A percentile compares a stretch with the other conserved stretches of the same genome.
Evolutionary conservation across 495 filamentous ascomycete genomes (phyloP).

Genomic region (Astrothelium subdiscretum): DNA sequence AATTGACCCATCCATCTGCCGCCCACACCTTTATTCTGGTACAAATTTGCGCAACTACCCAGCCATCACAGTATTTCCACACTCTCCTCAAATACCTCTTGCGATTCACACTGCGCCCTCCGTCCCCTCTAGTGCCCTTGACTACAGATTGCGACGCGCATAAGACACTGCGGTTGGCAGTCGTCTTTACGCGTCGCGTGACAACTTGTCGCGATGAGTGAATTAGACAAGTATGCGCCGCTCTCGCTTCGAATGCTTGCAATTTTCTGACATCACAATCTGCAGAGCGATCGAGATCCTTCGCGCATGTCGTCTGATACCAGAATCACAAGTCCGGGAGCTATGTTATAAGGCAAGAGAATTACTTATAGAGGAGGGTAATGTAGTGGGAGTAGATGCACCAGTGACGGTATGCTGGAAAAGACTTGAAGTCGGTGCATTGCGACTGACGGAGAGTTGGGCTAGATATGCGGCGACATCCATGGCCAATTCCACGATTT

Average conservation of each 20-base stretch:
- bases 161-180: not conserved
- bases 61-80: too few relatives aligned
- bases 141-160: not conserved
- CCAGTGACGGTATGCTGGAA: slow-evolving; percentile 65
- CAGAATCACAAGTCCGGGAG: slow-evolving; percentile 87
- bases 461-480: slow-evolving; percentile 90
- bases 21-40: not conserved
- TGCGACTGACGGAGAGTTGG: not conserved
- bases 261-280: slow-evolving; percentile 5
- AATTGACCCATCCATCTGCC: not conserved
- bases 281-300: slow-evolving; percentile 82
- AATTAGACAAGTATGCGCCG: slow-evolving; percentile 63
- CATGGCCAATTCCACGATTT: slow-evolving; percentile 76
- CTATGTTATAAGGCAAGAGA: slow-evolving; percentile 96
- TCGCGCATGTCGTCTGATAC: slow-evolving; percentile 90
- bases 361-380: slow-evolving; percentile 93
- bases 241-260: not conserved
- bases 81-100: too few relatives aligned
- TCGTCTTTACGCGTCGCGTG: not conserved
- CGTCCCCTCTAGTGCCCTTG: too few relatives aligned
- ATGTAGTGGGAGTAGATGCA: slow-evolving; percentile 90
- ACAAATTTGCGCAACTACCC: not conserved
- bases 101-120: too few relatives aligned
- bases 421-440: not conserved
- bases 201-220: slow-evolving; percentile 53